phyloP scores from a whole-genome alignment of 805 yeast species.

The Wickerhamomyces xylosicus region DNA sequence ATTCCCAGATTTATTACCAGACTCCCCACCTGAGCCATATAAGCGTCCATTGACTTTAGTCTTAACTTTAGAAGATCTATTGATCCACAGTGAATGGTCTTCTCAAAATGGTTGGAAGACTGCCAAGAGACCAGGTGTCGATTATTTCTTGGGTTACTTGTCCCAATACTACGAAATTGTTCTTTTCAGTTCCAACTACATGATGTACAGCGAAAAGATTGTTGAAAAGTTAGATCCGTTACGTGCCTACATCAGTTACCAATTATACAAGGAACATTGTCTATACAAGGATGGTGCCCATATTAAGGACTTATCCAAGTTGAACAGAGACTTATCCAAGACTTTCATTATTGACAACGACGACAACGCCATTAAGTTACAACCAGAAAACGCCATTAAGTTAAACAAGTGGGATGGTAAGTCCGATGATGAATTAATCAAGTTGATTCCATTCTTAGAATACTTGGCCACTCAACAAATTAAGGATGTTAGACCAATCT shows the following conservation, averaged over 20 bases:
- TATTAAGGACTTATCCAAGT: slow-evolving; percentile 78
- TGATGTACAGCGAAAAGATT: slow-evolving; percentile 75
- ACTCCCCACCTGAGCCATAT: slow-evolving; percentile 82
- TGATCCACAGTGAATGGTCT: slow-evolving; percentile 89
- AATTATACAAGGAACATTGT: slow-evolving; percentile 85
- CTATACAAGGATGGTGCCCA: slow-evolving; percentile 75
- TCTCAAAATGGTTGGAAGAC: slow-evolving; percentile 94
- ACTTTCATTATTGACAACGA: slow-evolving; percentile 73
- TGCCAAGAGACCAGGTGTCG: slow-evolving; percentile 97
- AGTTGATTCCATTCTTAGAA: slow-evolving; percentile 86
- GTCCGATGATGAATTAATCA: slow-evolving; percentile 69
- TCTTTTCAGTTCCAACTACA: slow-evolving; percentile 74
- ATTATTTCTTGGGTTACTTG: slow-evolving; percentile 88
- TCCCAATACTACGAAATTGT: slow-evolving; percentile 96
- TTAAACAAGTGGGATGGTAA: slow-evolving; percentile 80
- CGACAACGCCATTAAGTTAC: slow-evolving; percentile 61
- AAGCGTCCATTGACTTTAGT: slow-evolving; percentile 90
- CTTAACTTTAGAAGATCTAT: slow-evolving; percentile 77
- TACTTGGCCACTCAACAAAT: slow-evolving; percentile 81
- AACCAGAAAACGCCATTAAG: slow-evolving; percentile 91
- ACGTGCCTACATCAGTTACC: slow-evolving; percentile 79
- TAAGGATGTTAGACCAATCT: slow-evolving; percentile 83
- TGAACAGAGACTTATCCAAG: slow-evolving; percentile 86
- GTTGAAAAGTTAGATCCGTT: slow-evolving; percentile 89
- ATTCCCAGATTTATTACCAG: slow-evolving; percentile 86